Conservation (phyloP, 345 rosid species). For the Eucalyptus globulus region DNA sequence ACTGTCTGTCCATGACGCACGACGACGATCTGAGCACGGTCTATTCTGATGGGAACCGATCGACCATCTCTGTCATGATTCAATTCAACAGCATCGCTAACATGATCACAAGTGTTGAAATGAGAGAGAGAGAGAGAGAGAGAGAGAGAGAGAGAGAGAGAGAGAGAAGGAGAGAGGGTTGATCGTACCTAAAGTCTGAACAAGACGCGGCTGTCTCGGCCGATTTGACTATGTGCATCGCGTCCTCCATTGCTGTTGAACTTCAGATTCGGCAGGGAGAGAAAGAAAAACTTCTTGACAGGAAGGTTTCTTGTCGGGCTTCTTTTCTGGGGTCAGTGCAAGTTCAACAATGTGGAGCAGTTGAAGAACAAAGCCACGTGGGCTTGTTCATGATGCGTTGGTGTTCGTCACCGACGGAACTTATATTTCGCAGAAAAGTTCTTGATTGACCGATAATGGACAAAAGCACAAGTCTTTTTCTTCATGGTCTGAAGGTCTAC, state of each 20-base stretch:
- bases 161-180: not conserved
- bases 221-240: too few species aligned
- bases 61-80: not conserved
- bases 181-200: not conserved
- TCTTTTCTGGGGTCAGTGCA: too few species aligned
- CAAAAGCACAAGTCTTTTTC: not conserved
- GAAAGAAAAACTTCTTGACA: too few species aligned
- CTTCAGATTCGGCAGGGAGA: not conserved
- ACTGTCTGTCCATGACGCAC: constrained; percentile 10
- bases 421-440: too few species aligned
- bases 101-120: not conserved
- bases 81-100: not conserved
- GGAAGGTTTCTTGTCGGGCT: too few species aligned
- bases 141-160: not conserved
- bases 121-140: not conserved
- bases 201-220: not conserved
- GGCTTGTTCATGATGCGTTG: not conserved
- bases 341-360: not conserved
- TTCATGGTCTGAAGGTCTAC: not conserved
- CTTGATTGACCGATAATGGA: not conserved
- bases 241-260: too few species aligned
- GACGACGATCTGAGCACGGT: constrained; percentile 1
- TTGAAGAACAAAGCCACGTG: not conserved
- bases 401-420: not conserved
- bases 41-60: not conserved